Base-by-base conservation (phyloP, 2,329 filamentous ascomycete species). In the Thelonectria blattea region DNA sequence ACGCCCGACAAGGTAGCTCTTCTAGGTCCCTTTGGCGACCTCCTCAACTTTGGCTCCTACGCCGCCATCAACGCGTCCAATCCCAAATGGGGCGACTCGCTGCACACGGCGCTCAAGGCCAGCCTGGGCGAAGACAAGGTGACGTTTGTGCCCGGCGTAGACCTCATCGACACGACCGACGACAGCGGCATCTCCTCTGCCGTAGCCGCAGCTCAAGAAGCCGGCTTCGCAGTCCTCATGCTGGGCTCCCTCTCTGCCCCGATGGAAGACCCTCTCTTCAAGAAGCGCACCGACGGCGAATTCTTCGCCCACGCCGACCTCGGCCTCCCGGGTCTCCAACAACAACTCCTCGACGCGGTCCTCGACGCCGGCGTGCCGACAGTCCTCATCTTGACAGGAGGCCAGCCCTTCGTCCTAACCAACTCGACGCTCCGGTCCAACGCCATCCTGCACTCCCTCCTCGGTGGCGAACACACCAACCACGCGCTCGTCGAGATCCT, bases 391-490 rank as follows among this genome's bases (percentile, higher is more conserved):
- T 61, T 74, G 1, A 73, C 63, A 30, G 67, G 70, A 2, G 73
- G 74, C 6, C 74, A 76, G 56, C 65, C 69, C 0, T 76, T 75
- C 59, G 64, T 72, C 12, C 58, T 75, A 1, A 63, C 47, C 37
- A 65, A 73, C 32, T 72, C 69, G 10, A 71, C 72, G 8, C 63
- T 68, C 51, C 64, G 68, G 5, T 59, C 87, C 30, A 83, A 84
- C 58, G 85, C 83, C 1, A 84, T 90, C 9, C 59, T 90, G 11
- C 81, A 89, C 60, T 85, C 85, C 6, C 84, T 89, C 62, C 78
- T 90, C 1, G 86, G 86, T 0, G 86, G 88, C 2, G 82, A 89
- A 68, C 87, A 89, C 68, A 87, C 84, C 32, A 88, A 87, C 15
- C 86, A 86, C 57, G 83, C 87, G 0, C 74, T 90, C 14, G 80